These are phyloP conservation scores for Eucalyptus urophylla DNA, from an alignment of 345 rosid species.

Conservation along the genomic window DNA sequence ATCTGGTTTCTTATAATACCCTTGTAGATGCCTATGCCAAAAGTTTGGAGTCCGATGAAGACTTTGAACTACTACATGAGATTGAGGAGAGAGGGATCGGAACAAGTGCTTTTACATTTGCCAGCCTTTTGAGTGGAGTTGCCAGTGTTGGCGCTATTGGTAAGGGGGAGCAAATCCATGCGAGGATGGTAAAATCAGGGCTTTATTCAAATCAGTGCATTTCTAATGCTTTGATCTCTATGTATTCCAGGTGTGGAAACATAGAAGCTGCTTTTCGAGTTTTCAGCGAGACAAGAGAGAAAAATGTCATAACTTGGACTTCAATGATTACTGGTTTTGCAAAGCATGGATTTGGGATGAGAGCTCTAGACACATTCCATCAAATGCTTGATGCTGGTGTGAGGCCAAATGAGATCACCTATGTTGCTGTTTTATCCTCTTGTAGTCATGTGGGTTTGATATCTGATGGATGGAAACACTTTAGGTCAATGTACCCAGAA, in stretches of 20 bases:
- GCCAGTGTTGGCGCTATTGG: not conserved
- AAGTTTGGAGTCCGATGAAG: not conserved
- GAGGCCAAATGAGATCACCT: constrained; percentile 53
- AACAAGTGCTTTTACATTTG: not conserved
- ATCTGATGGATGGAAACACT: constrained; percentile 54
- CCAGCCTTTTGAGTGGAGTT: not conserved
- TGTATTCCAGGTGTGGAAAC: constrained; percentile 66
- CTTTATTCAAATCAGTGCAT: constrained; percentile 21
- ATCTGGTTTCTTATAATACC: not conserved
- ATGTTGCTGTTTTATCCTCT: constrained; percentile 54
- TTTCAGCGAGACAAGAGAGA: constrained; percentile 27
- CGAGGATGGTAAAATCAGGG: constrained; percentile 39
- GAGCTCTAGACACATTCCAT: constrained; percentile 43
- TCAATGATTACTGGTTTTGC: constrained; percentile 68
- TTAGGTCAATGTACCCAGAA: constrained; percentile 41
- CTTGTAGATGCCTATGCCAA: not conserved
- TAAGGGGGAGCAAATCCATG: constrained; percentile 64
- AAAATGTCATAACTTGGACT: constrained; percentile 65
- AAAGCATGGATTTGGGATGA: constrained; percentile 55
- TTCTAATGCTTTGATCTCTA: constrained; percentile 54
- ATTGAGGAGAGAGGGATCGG: not conserved
- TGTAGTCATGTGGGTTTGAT: constrained; percentile 69
- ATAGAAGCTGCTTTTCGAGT: constrained; percentile 46
- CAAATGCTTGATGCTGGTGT: constrained; percentile 32
- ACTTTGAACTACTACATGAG: not conserved